Conservation (phyloP, 768 basidiomycete species). For the Saitozyma podzolica region DNA sequence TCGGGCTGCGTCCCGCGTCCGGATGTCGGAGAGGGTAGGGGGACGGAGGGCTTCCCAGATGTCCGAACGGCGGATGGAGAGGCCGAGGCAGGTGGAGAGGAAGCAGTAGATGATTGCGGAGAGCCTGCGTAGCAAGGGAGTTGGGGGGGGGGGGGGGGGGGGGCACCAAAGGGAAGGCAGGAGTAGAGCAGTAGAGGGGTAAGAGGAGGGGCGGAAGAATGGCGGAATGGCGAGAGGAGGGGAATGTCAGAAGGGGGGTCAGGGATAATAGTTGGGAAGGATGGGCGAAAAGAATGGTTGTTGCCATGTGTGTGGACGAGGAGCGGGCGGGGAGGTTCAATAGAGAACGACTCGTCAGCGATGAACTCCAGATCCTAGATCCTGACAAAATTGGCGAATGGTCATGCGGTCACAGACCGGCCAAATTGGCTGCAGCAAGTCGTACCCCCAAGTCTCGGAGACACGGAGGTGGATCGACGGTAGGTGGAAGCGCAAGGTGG, state of each 20-base stretch:
- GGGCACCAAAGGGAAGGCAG: conserved; percentile 36
- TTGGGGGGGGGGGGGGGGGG: conserved; percentile 21
- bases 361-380: too few species aligned
- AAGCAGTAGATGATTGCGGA: conserved; percentile 47
- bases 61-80: conserved; percentile 37
- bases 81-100: conserved; percentile 47
- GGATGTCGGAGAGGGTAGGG: conserved; percentile 20
- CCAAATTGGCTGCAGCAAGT: too few species aligned
- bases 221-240: conserved; percentile 30
- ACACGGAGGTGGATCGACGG: background rate
- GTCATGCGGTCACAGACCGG: too few species aligned
- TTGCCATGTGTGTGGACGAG: too few species aligned
- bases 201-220: conserved; percentile 49
- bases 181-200: conserved; percentile 39
- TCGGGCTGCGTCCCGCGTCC: conserved; percentile 24
- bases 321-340: too few species aligned
- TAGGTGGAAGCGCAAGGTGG: background rate
- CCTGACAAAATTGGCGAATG: too few species aligned
- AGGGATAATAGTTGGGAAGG: too few species aligned
- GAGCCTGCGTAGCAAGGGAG: conserved; percentile 23
- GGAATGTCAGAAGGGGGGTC: background rate
- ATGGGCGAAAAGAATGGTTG: too few species aligned
- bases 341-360: too few species aligned
- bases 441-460: too few species aligned
- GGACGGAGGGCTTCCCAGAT: conserved; percentile 36